These are phyloP conservation scores for Beauveria sp. DNA, from an alignment of 2,329 filamentous ascomycete genomes.

Conservation along the genomic window DNA sequence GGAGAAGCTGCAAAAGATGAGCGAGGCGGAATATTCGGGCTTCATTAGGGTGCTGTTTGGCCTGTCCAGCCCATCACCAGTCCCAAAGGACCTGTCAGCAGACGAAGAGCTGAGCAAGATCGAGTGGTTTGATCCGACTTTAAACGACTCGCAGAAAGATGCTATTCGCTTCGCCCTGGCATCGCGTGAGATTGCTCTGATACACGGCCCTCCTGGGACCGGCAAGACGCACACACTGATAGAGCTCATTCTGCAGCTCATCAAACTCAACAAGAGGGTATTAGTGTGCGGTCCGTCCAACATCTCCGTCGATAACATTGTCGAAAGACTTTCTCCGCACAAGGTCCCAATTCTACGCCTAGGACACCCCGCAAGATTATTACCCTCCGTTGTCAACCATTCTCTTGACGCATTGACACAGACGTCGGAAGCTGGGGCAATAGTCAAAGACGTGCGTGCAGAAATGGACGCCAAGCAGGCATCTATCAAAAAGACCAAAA, in stretches of 20 bases:
- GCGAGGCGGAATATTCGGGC: constrained; percentile 47
- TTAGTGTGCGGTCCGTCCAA: constrained; percentile 96
- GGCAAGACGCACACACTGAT: constrained; percentile 96
- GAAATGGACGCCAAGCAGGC: constrained; percentile 93
- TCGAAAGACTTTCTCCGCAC: constrained; percentile 79
- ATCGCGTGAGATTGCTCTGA: constrained; percentile 73
- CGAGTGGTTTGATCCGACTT: constrained; percentile 52
- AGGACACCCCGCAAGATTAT: constrained; percentile 82
- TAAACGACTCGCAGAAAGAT: constrained; percentile 61
- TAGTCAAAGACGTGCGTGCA: constrained; percentile 80
- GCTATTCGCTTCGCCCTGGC: constrained; percentile 76
- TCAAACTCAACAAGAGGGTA: constrained; percentile 64
- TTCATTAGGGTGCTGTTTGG: constrained; percentile 59
- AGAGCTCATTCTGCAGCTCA: constrained; percentile 86
- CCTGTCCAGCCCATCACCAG: constrained; percentile 42
- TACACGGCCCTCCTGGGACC: constrained; percentile 93
- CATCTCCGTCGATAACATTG: constrained; percentile 96
- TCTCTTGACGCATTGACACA: constrained; percentile 86
- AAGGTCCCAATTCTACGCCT: constrained; percentile 82
- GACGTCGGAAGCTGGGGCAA: constrained; percentile 79
- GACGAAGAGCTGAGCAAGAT: constrained; percentile 40
- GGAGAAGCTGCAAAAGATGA: constrained; percentile 51
- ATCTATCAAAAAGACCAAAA: constrained; percentile 78
- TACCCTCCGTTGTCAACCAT: constrained; percentile 81
- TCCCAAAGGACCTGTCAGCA: constrained; percentile 31